Percentiles rank a stretch among this genome's conserved stretches.
Evolutionary conservation across 257 asterid genomes (phyloP).

Genomic region (Lavandula angustifolia): DNA sequence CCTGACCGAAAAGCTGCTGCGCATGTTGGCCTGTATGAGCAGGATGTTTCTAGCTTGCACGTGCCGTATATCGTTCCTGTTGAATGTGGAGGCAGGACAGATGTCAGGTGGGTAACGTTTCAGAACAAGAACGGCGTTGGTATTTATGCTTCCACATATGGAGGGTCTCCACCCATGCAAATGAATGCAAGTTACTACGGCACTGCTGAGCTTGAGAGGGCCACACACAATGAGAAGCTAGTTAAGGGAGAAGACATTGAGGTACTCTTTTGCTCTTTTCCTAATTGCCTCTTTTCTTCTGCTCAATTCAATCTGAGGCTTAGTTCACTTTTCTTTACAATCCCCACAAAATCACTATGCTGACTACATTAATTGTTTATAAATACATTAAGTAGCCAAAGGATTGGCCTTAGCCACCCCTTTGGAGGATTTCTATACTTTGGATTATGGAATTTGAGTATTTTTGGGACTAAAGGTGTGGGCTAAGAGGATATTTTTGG

Average conservation of each 20-base stretch:
- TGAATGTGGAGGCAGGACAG: conserved; percentile 84
- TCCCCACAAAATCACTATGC: too few relatives aligned
- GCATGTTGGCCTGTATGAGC: conserved; percentile 68
- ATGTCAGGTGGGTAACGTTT: conserved; percentile 91
- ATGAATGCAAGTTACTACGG: conserved; percentile 86
- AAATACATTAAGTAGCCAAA: background rate
- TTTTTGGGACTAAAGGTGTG: too few relatives aligned
- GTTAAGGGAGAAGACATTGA: conserved; percentile 71
- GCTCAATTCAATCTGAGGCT: background rate
- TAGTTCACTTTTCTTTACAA: background rate
- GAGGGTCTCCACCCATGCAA: conserved; percentile 84
- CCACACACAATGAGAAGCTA: conserved; percentile 71
- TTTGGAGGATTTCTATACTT: too few relatives aligned
- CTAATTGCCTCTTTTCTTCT: background rate
- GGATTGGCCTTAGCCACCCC: background rate
- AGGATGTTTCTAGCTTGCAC: conserved; percentile 72
- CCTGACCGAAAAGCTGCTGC: conserved; percentile 98
- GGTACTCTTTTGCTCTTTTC: conserved; percentile 43
- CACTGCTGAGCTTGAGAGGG: conserved; percentile 91
- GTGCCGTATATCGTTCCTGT: conserved; percentile 87
- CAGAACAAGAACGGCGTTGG: conserved; percentile 70
- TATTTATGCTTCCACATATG: conserved; percentile 69
- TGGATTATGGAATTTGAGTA: too few relatives aligned
- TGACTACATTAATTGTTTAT: background rate
- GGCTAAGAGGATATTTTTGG: too few relatives aligned